Evolutionary conservation across 352 stramenopile genomes (phyloP), one percentile per base, ranked within the genome.

Genomic region (Globisporangium radiosum): DNA sequence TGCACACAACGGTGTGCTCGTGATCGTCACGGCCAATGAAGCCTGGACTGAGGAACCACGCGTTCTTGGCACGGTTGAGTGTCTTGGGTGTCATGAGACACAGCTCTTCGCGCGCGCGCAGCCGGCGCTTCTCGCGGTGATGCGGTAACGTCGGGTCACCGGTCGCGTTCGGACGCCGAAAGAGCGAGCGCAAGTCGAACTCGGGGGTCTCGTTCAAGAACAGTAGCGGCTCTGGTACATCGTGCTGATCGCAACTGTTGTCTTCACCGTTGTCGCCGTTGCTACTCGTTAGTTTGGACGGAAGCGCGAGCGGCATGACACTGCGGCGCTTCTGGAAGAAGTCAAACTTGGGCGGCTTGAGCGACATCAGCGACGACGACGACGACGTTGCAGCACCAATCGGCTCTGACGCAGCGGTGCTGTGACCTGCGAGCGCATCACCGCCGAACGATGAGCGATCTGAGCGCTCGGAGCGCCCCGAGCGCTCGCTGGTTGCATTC

Each of bases 11-110:
- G 1, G 69, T 76, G 62, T 76, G 66, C 33, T 87, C 78, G 44
- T 66, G 70, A 8, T 58, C 59, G n/a, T 91, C 75, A 2, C 79
- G 73, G 0, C 81, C 81, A 9, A 91, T 81, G 44, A 81, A 71
- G 14, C 81, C 81, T 36, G 67, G 52, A n/a, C 57, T 63, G 37
- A 91, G 64, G 54, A 85, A 87, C 78, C 81, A 91, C 4, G 79
- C 71, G 43, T 83, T 85, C 44, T 79, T 73, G 8, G 60, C 56
- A 19, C 75, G 67, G 1, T 58, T 62, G 19, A 57, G 48, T 1
- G 62, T 70, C 37, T 78, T 78, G 8, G 68, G 57, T 7, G 78
- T 54, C 8, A 87, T 69, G 7, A 89, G 56, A 47, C 77, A 89
- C 6, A 89, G 52, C 55, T 89, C 79, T 62, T 87, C 79, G 33